Evolutionary conservation across 2,329 filamentous ascomycete genomes (phyloP).

Genomic region (Claviceps paspali): DNA sequence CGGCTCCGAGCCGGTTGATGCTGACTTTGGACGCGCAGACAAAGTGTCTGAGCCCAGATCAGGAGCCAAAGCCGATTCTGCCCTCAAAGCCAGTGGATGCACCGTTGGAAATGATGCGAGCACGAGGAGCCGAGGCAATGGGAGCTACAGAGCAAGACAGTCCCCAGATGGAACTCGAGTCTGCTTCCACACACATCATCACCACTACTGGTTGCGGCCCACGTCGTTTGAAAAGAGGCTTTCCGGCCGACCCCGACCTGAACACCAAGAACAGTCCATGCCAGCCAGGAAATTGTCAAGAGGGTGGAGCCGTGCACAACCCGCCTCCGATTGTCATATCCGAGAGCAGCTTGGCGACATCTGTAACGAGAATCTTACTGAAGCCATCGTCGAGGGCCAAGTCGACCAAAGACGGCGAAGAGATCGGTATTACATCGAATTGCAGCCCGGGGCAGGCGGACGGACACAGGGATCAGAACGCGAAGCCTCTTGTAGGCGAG

Average conservation of each 20-base stretch:
- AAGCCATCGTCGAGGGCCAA: slow-evolving; percentile 14
- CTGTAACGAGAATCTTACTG: slow-evolving; percentile 10
- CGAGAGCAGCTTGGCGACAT: slow-evolving; percentile 8
- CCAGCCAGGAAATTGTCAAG: slow-evolving; percentile 1
- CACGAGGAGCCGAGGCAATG: background rate
- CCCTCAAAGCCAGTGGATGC: background rate
- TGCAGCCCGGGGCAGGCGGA: slow-evolving; percentile 7
- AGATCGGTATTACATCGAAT: slow-evolving; percentile 17
- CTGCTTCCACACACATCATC: slow-evolving; percentile 44
- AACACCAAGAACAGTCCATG: background rate
- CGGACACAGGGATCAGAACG: slow-evolving; percentile 3
- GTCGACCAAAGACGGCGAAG: slow-evolving; percentile 9
- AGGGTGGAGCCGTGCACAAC: slow-evolving; percentile 11
- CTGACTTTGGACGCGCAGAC: background rate
- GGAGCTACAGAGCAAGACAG: background rate
- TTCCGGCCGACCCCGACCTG: background rate
- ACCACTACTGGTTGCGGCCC: slow-evolving; percentile 42
- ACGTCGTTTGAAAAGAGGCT: slow-evolving; percentile 7
- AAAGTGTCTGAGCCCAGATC: background rate
- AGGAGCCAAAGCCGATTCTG: background rate
- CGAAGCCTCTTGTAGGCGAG: background rate
- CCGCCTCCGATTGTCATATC: slow-evolving; percentile 9
- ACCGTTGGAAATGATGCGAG: background rate
- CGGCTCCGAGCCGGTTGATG: slow-evolving; percentile 4
- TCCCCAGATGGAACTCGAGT: slow-evolving; percentile 10